Conservation (phyloP, 139 green algal genomes). For the Cymbomonas tetramitiformis region DNA sequence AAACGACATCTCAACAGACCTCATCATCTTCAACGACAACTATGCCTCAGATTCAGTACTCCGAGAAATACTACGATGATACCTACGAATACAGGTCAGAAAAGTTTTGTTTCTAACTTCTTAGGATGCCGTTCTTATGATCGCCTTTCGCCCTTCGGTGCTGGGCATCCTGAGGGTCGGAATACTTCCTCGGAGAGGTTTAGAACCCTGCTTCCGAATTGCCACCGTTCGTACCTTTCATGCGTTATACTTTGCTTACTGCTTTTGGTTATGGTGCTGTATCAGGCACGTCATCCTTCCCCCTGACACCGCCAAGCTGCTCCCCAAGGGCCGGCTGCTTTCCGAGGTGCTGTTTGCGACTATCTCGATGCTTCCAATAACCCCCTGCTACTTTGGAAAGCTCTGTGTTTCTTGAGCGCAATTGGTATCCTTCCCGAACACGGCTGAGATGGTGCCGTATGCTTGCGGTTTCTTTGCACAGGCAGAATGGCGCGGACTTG, state of each 20-base stretch:
- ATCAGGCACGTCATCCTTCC: slow-evolving; percentile 92
- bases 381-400: too few relatives aligned
- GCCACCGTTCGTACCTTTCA: background rate
- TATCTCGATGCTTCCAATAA: too few relatives aligned
- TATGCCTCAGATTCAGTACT: slow-evolving; percentile 51
- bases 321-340: slow-evolving; percentile 80
- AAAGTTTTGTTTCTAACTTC: too few relatives aligned
- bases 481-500: slow-evolving; percentile 82
- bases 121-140: too few relatives aligned
- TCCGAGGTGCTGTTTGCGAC: slow-evolving; percentile 63
- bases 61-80: slow-evolving; percentile 94
- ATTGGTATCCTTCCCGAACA: background rate
- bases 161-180: too few relatives aligned
- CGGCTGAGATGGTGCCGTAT: background rate
- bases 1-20: too few relatives aligned
- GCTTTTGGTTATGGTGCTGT: too few relatives aligned
- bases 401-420: too few relatives aligned
- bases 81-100: slow-evolving; percentile 71
- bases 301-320: slow-evolving; percentile 62
- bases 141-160: too few relatives aligned
- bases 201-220: too few relatives aligned
- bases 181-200: too few relatives aligned
- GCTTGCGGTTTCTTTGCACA: slow-evolving; percentile 24
- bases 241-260: background rate
- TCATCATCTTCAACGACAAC: too few relatives aligned